Conservation (phyloP, 345 rosid species). For the Fremontodendron californicum region DNA sequence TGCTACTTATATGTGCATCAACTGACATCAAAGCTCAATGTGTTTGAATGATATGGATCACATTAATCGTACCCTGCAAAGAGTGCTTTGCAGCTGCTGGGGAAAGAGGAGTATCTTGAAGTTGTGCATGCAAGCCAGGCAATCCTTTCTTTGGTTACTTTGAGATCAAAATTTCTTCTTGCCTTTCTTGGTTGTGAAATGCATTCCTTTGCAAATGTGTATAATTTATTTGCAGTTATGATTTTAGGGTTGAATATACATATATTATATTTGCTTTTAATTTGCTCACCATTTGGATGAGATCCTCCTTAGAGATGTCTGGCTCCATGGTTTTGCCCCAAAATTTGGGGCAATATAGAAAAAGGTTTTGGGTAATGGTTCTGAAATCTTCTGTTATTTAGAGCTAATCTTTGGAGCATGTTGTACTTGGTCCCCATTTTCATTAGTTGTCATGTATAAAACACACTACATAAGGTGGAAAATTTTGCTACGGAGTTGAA, state of each 20-base stretch:
- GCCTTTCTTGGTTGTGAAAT: conserved; percentile 21
- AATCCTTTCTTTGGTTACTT: not conserved
- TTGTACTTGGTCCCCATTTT: conserved; percentile 37
- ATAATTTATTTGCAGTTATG: conserved; percentile 31
- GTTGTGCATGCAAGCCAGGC: not conserved
- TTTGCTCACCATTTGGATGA: conserved; percentile 23
- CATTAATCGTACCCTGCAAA: not conserved
- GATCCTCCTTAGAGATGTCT: conserved; percentile 26
- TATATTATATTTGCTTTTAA: not conserved
- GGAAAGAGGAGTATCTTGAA: not conserved
- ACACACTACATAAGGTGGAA: conserved; percentile 33
- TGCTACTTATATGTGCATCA: conserved; percentile 10
- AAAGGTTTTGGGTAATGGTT: conserved; percentile 20
- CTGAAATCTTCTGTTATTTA: conserved; percentile 13
- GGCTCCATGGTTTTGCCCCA: conserved; percentile 23
- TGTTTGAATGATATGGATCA: conserved; percentile 8
- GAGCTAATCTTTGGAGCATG: conserved; percentile 31
- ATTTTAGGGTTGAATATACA: conserved; percentile 22
- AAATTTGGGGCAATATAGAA: conserved; percentile 13
- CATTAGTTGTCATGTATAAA: conserved; percentile 36
- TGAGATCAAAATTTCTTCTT: conserved; percentile 15
- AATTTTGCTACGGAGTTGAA: conserved; percentile 40
- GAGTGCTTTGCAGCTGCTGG: not conserved
- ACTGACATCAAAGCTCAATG: conserved; percentile 9
- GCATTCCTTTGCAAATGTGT: conserved; percentile 55